Evolutionary conservation across 169 alveolate genomes (phyloP), one percentile per base, ranked within the genome.

Genomic region (Sarcocystis neurona): DNA sequence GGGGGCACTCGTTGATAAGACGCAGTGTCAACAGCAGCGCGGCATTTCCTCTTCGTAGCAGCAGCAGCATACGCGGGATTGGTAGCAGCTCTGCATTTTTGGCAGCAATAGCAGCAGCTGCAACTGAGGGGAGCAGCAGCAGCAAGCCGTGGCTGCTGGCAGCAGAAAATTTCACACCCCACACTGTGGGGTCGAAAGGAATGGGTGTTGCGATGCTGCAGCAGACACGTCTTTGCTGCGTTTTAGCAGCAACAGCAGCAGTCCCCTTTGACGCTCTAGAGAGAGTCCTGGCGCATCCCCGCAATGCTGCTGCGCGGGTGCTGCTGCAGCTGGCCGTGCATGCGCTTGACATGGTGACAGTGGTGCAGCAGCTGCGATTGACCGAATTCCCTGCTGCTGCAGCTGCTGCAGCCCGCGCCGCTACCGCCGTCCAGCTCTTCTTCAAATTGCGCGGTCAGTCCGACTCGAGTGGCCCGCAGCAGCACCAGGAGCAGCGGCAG

Each of bases 321-420:
- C 44, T 39, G 2, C 70, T 86, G 47, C 86, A 86, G 60, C 85
- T 68, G 32, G 74, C 74, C 30, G 41, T 48, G 23, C 47, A 85
- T 37, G 90, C 90, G 1, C 66, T 86, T 2, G 90, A 86, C 47
- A 12, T 86, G 23, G 82, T 85, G 10, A 85, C 53, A 6, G 90
- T 72, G 48, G 78, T 86, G 78, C 79, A 66, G 20, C 60, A 86
- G 90, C 66, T 86, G 27, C 53, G 90, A 32, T 85, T 50, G 44
- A 86, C 78, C 37, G 1, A 3, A 41, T 48, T 72, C 75, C 79
- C 90, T 2, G 86, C 90, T 32, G 90, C 90, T 48, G 90, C 90
- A 23, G 90, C 90, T 70, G 58, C 85, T 48, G 90, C 90, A 3
- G 90, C 90, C 18, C 75, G 90, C 53, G 85, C 90, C 0, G 82